Percentiles rank a stretch among this genome's conserved stretches.
Conservation (phyloP, 2,329 filamentous ascomycete genomes). For the Aspergillus fischeri region DNA sequence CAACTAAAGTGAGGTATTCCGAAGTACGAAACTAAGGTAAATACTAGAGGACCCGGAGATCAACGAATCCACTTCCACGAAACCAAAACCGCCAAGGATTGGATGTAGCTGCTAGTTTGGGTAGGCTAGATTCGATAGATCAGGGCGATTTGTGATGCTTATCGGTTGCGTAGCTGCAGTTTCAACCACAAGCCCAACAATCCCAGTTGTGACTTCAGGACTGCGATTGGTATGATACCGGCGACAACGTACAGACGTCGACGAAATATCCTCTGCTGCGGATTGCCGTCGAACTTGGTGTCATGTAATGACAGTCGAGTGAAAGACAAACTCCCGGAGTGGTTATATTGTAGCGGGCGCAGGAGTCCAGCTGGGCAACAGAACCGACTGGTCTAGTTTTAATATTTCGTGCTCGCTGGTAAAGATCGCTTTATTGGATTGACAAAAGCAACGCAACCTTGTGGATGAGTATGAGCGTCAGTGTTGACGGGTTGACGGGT, state of each 20-base stretch:
- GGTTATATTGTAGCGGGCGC: neutral
- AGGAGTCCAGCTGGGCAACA: neutral
- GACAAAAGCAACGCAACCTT: neutral
- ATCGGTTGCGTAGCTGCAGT: neutral
- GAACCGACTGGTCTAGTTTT: conserved; percentile 1
- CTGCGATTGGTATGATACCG: neutral
- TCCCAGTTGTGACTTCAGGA: neutral
- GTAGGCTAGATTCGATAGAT: neutral
- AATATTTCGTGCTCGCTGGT: neutral
- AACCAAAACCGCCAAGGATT: neutral
- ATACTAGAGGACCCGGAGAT: neutral
- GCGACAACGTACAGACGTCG: neutral
- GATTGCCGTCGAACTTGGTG: neutral
- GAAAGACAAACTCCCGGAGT: neutral
- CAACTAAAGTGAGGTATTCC: neutral
- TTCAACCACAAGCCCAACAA: neutral
- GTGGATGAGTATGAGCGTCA: neutral
- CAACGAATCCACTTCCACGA: neutral
- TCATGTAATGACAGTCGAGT: neutral
- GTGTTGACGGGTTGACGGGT: neutral
- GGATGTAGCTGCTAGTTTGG: neutral
- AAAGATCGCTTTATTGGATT: neutral
- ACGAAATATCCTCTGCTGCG: neutral
- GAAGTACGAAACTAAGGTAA: neutral
- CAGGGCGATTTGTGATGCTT: neutral